Evolutionary conservation across 441 rosid species (phyloP).

Genomic region (Theobroma grandiflorum): DNA sequence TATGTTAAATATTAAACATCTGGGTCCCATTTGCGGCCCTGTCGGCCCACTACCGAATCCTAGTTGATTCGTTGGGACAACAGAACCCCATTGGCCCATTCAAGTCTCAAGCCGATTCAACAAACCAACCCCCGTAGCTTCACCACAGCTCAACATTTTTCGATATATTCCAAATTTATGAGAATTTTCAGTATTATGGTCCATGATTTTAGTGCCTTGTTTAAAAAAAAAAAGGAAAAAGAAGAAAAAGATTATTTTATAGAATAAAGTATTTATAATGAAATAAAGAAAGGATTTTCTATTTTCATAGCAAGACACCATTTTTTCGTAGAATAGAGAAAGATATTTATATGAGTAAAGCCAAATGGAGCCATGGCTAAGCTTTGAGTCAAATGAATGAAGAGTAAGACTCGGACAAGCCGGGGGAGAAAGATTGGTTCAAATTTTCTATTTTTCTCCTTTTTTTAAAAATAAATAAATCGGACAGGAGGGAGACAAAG

Average conservation of each 20-base stretch:
- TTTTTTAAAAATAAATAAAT: neutral
- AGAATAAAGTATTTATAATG: no score
- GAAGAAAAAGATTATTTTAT: no score
- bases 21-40: neutral
- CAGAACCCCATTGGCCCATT: neutral
- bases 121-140: neutral
- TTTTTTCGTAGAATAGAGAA: neutral
- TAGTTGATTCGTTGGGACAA: neutral
- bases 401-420: neutral
- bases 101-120: neutral
- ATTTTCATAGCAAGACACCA: neutral
- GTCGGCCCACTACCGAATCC: neutral
- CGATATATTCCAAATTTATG: no score
- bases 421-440: neutral
- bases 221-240: no score
- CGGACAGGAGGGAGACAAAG: neutral
- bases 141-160: neutral
- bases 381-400: neutral
- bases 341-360: neutral
- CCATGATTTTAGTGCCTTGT: no score
- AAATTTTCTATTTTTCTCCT: neutral
- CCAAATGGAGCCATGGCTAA: neutral
- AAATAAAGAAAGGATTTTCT: neutral
- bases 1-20: neutral
- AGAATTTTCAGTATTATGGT: no score